phyloP scores from a whole-genome alignment of 2,329 filamentous ascomycete genomes.

The Colletotrichum limetticola region DNA sequence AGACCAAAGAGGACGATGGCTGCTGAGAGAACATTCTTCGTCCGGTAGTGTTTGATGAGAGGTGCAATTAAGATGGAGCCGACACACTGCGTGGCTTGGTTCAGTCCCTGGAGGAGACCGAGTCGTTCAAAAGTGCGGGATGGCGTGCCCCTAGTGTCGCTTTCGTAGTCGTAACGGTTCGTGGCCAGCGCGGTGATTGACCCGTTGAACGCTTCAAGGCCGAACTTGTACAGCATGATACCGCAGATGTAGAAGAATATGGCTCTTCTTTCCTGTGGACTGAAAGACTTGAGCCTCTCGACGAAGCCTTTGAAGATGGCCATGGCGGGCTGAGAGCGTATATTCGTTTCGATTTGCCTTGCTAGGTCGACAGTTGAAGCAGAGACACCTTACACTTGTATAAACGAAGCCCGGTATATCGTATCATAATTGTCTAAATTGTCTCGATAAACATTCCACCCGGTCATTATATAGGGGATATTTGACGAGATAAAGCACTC shows the following conservation, averaged over 20 bases:
- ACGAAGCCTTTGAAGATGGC: not conserved
- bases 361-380: no score
- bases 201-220: constrained; percentile 61
- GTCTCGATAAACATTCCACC: not conserved
- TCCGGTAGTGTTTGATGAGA: constrained; percentile 58
- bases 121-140: constrained; percentile 55
- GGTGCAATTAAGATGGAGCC: constrained; percentile 62
- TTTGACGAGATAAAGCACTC: not conserved
- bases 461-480: not conserved
- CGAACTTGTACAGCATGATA: constrained; percentile 64
- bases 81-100: constrained; percentile 61
- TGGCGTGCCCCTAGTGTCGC: not conserved
- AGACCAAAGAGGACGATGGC: constrained; percentile 57
- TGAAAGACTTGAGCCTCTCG: constrained; percentile 36
- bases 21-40: constrained; percentile 55
- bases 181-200: constrained; percentile 60
- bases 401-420: not conserved
- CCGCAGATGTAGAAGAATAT: constrained; percentile 58
- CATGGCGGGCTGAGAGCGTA: not conserved
- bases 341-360: not conserved
- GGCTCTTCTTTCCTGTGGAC: constrained; percentile 53
- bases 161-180: constrained; percentile 55
- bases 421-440: not conserved
- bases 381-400: no score
- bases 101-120: constrained; percentile 58